Conservation (phyloP, 2,329 filamentous ascomycete genomes). For the Seiridium cupressi region DNA sequence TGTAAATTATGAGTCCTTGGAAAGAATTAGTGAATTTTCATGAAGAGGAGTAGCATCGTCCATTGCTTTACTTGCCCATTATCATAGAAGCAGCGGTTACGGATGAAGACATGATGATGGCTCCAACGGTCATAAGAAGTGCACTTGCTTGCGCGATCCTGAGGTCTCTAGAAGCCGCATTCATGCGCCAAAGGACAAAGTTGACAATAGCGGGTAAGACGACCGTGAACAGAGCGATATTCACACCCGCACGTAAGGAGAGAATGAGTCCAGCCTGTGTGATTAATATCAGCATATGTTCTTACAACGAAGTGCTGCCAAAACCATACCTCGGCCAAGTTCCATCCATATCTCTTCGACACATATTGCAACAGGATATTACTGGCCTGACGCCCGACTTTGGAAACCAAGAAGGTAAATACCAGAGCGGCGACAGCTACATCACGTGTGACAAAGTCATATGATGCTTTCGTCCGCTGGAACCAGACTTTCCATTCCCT, state of each 20-base stretch:
- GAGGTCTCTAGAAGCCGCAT: background rate
- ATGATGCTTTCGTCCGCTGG: background rate
- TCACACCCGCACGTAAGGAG: background rate
- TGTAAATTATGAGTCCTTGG: background rate
- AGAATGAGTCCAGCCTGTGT: background rate
- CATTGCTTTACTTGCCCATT: background rate
- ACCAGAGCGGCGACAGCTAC: background rate
- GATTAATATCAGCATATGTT: background rate
- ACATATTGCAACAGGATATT: constrained; percentile 2
- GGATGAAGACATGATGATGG: background rate
- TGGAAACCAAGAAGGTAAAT: background rate
- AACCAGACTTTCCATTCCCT: background rate
- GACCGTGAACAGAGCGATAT: background rate
- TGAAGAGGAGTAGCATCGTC: background rate
- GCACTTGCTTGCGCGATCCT: background rate
- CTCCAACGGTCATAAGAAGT: background rate
- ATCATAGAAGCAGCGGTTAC: background rate
- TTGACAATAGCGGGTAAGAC: background rate
- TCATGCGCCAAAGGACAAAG: background rate
- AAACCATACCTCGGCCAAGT: background rate
- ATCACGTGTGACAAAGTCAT: background rate
- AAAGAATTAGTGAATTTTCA: background rate
- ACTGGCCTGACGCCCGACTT: background rate
- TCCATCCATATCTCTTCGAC: constrained; percentile 4
- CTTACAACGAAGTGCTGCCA: background rate